Conservation (phyloP, 768 basidiomycete species). For the Amanita rubescens region DNA sequence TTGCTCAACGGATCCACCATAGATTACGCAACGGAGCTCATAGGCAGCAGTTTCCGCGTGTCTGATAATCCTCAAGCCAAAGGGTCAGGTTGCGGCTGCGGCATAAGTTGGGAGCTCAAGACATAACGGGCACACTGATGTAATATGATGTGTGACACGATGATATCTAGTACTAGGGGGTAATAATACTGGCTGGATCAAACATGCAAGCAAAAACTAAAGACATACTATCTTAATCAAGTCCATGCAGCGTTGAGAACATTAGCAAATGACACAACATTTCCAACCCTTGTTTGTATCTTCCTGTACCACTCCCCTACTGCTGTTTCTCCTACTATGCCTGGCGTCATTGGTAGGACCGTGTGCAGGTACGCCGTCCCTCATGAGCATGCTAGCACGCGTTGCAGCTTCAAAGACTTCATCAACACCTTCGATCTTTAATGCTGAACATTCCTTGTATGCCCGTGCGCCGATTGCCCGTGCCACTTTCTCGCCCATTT, state of each 20-base stretch:
- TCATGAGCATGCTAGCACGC: constrained; percentile 91
- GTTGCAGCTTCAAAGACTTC: constrained; percentile 98
- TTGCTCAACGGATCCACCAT: constrained; percentile 85
- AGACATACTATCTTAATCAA: background rate
- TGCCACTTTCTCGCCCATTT: constrained; percentile 78
- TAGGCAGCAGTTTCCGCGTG: constrained; percentile 85
- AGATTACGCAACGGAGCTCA: constrained; percentile 90
- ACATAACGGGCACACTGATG: constrained; percentile 15
- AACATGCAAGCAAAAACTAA: background rate
- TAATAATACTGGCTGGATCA: constrained; percentile 2
- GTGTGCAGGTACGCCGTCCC: constrained; percentile 65
- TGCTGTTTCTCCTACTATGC: constrained; percentile 48
- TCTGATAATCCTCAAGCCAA: constrained; percentile 85
- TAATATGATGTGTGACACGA: background rate
- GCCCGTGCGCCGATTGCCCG: constrained; percentile 81
- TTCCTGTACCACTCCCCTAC: constrained; percentile 33
- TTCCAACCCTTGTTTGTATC: constrained; percentile 50
- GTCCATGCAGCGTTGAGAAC: background rate
- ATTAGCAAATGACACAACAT: constrained; percentile 66
- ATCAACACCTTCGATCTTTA: constrained; percentile 89
- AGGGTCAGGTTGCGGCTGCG: constrained; percentile 89
- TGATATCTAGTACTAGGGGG: constrained; percentile 5
- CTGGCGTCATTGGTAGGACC: constrained; percentile 28
- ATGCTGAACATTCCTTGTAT: constrained; percentile 91
- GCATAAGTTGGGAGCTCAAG: constrained; percentile 92